Evolutionary conservation across 2,329 filamentous ascomycete genomes (phyloP), one percentile per base, ranked within the genome.

Genomic region (Fusarium sp.): DNA sequence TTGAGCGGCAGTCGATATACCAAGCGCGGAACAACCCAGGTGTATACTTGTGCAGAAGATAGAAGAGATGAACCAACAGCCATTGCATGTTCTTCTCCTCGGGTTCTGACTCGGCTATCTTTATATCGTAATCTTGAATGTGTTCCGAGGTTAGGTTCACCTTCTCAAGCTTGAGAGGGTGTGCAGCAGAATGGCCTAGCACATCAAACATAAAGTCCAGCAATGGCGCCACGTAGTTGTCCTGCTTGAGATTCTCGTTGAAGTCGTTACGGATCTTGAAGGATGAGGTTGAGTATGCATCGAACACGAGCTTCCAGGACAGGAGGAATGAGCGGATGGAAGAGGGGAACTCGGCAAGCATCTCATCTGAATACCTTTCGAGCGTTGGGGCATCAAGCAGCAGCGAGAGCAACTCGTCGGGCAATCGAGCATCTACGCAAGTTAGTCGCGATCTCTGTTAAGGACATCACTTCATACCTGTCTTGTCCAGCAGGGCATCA

Each of bases 271-370:
- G 91, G 13, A 98, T 87, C 69, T 92, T 92, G 74, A 91, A 89
- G 0, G 93, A 92, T 11, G 93, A 88, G 19, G 88, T 86, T 15
- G 82, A 80, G 72, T 94, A 96, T 40, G 94, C 89, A 68, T 96
- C 92, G 72, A 96, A 98, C 1, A 97, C 83, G 1, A 98, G 81
- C 63, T 91, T 86, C 95, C 95, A 99, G 10, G 92, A 91, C 26
- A 97, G 81, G 3, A 99, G 82, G 71, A 97, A 99, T 9, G 89
- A 87, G 48, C 92, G 87, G 43, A 97, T 81, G 0, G 85, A 73
- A 1, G 86, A 79, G 10, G 92, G 92, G 68, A 93, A 90, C 13
- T 85, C 81, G 6, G 88, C 83, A 22, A 93, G 86, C 32, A 84
- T 80, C 8, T 89, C 84, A 42, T 91, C 87, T 0, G 84, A 81